Conservation (phyloP, 2,329 filamentous ascomycete species). For the Graphiopsis chlorocephala region DNA sequence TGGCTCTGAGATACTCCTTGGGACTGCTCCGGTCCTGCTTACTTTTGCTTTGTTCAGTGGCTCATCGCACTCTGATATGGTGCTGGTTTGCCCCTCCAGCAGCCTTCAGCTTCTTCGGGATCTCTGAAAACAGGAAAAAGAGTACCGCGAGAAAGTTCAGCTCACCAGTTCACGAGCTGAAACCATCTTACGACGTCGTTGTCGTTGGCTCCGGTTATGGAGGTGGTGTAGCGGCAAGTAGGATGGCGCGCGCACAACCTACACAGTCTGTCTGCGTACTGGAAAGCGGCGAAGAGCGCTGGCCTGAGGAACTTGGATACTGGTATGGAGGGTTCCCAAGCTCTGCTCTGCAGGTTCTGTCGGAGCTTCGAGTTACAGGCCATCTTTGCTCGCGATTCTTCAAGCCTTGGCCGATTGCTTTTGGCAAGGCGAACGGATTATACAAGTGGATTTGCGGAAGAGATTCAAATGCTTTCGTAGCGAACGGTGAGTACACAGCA, state of each 20-base stretch:
- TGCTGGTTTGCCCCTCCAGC: neutral
- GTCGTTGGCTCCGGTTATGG: constrained; percentile 70
- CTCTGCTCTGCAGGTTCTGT: constrained; percentile 45
- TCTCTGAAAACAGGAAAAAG: neutral
- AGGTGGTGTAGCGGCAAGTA: constrained; percentile 62
- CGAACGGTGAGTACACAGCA: constrained; percentile 47
- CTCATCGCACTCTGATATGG: neutral
- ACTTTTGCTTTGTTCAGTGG: neutral
- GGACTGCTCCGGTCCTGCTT: neutral
- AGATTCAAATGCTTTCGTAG: constrained; percentile 62
- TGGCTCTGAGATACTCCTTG: neutral
- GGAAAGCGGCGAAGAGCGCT: constrained; percentile 62
- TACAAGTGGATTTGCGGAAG: constrained; percentile 63
- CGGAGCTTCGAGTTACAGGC: constrained; percentile 58
- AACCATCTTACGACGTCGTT: constrained; percentile 58
- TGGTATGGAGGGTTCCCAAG: constrained; percentile 47
- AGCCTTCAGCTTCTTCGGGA: neutral
- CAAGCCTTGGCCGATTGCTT: constrained; percentile 42
- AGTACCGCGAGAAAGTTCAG: neutral
- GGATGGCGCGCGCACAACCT: constrained; percentile 55
- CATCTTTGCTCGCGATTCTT: constrained; percentile 44
- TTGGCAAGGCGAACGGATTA: constrained; percentile 58
- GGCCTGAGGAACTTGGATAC: constrained; percentile 55
- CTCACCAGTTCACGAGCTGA: constrained; percentile 19
- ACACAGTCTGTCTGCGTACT: constrained; percentile 62